phyloP scores from a whole-genome alignment of 306 rosid genomes.

The Fragaria nilgerrensis region DNA sequence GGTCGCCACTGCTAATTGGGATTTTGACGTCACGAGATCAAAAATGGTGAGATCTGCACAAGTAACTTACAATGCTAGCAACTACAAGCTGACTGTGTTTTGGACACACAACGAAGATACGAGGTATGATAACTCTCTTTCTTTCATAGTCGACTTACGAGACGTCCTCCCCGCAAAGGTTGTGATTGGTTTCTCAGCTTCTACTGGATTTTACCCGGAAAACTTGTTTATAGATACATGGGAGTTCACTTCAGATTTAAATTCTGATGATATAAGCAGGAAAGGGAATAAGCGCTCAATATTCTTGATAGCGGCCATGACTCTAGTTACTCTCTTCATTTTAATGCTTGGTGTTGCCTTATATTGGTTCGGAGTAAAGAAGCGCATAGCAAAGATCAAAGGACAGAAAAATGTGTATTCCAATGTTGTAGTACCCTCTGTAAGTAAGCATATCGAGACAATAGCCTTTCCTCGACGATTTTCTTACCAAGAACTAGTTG shows the following conservation, averaged over 20 bases:
- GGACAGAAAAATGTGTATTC: background rate
- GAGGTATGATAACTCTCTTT: background rate
- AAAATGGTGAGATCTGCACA: background rate
- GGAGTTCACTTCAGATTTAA: slow-evolving; percentile 34
- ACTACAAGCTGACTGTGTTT: slow-evolving; percentile 23
- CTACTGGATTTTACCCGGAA: slow-evolving; percentile 12
- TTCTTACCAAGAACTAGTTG: slow-evolving; percentile 40
- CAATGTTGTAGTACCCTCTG: background rate
- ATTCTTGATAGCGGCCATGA: background rate
- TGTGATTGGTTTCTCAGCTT: slow-evolving; percentile 38
- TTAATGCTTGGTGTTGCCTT: background rate
- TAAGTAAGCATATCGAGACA: slow-evolving; percentile 38
- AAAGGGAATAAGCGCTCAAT: background rate
- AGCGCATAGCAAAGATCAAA: background rate
- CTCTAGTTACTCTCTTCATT: background rate
- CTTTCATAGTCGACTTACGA: slow-evolving; percentile 21
- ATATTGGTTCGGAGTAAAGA: background rate
- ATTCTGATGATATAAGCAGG: background rate
- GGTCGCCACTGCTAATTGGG: background rate
- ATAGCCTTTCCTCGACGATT: slow-evolving; percentile 45
- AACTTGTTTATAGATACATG: slow-evolving; percentile 24
- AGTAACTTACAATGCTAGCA: slow-evolving; percentile 25
- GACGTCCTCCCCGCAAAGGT: slow-evolving; percentile 29
- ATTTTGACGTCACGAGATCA: background rate
- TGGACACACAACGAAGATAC: background rate